These are phyloP conservation scores for Colletotrichum scovillei DNA, from an alignment of 2,329 filamentous ascomycete genomes.

Conservation along the genomic window DNA sequence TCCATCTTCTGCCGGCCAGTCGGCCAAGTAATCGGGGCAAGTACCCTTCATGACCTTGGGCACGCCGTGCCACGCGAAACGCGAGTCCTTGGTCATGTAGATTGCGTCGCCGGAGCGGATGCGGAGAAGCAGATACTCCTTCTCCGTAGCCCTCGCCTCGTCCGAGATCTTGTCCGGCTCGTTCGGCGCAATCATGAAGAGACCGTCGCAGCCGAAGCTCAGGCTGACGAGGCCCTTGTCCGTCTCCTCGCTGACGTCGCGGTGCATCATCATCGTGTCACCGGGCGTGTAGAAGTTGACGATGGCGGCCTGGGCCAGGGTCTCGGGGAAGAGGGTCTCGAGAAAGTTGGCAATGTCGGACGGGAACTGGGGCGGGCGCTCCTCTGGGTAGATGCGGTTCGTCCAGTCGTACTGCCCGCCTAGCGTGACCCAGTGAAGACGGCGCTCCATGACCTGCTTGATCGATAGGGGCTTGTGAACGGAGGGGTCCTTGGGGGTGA, in stretches of 20 bases:
- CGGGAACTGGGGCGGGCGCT: conserved; percentile 79
- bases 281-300: conserved; percentile 92
- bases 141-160: conserved; percentile 43
- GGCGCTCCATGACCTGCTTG: conserved; percentile 78
- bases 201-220: conserved; percentile 88
- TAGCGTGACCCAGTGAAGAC: conserved; percentile 92
- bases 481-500: conserved; percentile 74
- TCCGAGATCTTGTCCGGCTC: conserved; percentile 37
- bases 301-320: conserved; percentile 88
- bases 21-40: conserved; percentile 78
- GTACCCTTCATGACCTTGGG: conserved; percentile 85
- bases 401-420: conserved; percentile 99
- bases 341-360: conserved; percentile 77
- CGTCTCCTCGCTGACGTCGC: conserved; percentile 90
- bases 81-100: conserved; percentile 84
- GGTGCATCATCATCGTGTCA: conserved; percentile 91
- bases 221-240: conserved; percentile 84
- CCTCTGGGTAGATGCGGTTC: conserved; percentile 79
- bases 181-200: conserved; percentile 85
- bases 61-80: conserved; percentile 96
- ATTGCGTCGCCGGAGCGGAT: conserved; percentile 89
- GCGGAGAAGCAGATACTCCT: conserved; percentile 69
- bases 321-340: conserved; percentile 77
- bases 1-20: conserved; percentile 76
- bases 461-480: conserved; percentile 82